Base-by-base conservation (phyloP, 2,329 filamentous ascomycete species). In the Rhinocladiella similis region DNA sequence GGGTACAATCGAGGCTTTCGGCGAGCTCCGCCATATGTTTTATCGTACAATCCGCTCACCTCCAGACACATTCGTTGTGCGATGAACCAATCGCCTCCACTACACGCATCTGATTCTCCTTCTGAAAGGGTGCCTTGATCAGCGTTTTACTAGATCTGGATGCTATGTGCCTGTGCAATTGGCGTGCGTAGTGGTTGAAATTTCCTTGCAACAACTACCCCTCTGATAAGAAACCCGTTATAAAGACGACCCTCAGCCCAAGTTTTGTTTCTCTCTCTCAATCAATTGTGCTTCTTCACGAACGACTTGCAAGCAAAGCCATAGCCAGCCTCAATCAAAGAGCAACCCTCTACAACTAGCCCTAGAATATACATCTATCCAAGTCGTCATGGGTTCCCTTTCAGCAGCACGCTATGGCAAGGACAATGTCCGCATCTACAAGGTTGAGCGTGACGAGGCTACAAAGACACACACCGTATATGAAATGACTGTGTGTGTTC, bases 401-500 rank as follows among this genome's bases (percentile, higher is more conserved):
- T 67, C 73, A 54, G 72, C 75, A 63, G 75, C 76, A 56, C 75
- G 75, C 56, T 80, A 80, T 66, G 77, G 77, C 65, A 79, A 99
- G 85, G 94, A 97, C 84, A 97, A 99, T 79, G 88, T 99, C 82
- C 92, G 94, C 69, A 85, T 99, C 68, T 96, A 89, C 85, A 99
- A 99, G 77, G 91, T 97, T 69, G 82, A 95, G 69, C 86, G 85
- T 67, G 86, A 97, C 73, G 79, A 85, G 70, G 79, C 85, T 68
- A 88, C 89, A 16, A 88, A 89, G 54, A 80, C 85, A 19, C 93
- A 99, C 75, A 89, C 87, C 6, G 90, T 97, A 65, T 89, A 88
- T 41, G 94, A 99, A 76, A 95, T 96, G 88, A 97, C 91, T 39
- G 89, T 99, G 66, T 90, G 90, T 77, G 91, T 91, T 62, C 82